Evolutionary conservation across 2,329 filamentous ascomycete species (phyloP), one percentile per base, ranked within the genome.

Genomic region (Fusarium multiceps): DNA sequence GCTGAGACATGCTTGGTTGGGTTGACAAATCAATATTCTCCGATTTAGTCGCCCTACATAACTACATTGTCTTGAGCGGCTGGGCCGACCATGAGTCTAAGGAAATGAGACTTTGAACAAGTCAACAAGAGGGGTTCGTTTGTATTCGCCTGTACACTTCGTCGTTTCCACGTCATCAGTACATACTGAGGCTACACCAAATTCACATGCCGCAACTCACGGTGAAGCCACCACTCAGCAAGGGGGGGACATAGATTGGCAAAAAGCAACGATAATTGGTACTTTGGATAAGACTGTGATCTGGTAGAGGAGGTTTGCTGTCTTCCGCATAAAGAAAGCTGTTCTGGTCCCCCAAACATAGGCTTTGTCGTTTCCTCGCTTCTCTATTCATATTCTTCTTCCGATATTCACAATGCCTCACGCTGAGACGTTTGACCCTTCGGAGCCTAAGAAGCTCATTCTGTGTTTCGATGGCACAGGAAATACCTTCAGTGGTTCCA

Each of bases 381-480:
- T 32, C 40, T 45, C 14, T 25, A 43, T 20, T 23, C 49, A 21
- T 53, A 41, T 28, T 2, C 9, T 42, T 42, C 20, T 27, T 51
- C 20, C 20, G 37, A 27, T 28, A 37, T 23, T 20, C 54, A 59
- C 53, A n/a, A 72, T 72, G 69, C 68, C 69, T 23, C 62, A 66
- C 37, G 63, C 63, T 18, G 56, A 72, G 48, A 55, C 14, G 14
- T 16, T 34, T 11, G 62, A 72, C 0, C 7, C 62, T 41, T 16
- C 48, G 2, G 75, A 76, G 64, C 73, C 76, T 1, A 81, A 78
- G 71, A 83, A 83, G 67, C 79, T 85, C 18, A 74, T 85, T 7
- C 76, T 85, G 16, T 85, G 82, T 72, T 85, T 85, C 50, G 83
- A 85, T 60, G 83, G 83, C 32, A 85, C 83, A 3, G 83, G 83